A percentile compares a stretch with the other conserved stretches of the same genome.
Evolutionary conservation across 257 asterid species (phyloP).

Genomic region (Solanum lignicaule): DNA sequence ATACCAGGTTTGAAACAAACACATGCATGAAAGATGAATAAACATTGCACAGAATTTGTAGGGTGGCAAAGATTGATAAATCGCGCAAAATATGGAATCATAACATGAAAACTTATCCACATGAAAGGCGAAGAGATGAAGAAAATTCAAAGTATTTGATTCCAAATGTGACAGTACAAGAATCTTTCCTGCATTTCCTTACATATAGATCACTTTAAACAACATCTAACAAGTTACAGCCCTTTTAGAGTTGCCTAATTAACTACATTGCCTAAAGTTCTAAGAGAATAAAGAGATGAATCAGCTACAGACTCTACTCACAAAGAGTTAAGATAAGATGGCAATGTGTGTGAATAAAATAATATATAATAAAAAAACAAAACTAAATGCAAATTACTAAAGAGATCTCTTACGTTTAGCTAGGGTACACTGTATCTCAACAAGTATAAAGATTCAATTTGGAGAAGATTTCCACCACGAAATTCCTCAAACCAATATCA

Average conservation of each 20-base stretch:
- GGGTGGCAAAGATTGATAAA: neutral
- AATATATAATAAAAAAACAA: slow-evolving; percentile 1
- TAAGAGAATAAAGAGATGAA: slow-evolving; percentile 7
- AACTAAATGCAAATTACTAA: neutral
- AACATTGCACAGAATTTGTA: neutral
- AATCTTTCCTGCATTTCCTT: neutral
- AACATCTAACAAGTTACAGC: neutral
- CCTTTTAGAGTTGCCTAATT: neutral
- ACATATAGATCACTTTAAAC: neutral
- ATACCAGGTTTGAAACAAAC: neutral
- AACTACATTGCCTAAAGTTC: neutral
- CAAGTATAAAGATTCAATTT: slow-evolving; percentile 17
- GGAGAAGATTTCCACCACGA: slow-evolving; percentile 8
- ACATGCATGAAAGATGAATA: neutral
- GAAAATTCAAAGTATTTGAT: neutral
- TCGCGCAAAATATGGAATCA: neutral
- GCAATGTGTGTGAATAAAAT: slow-evolving; percentile 8
- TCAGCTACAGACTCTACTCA: slow-evolving; percentile 11
- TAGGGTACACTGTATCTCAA: slow-evolving; percentile 11
- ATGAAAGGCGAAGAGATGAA: neutral
- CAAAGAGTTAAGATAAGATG: neutral
- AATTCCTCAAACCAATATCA: slow-evolving; percentile 9
- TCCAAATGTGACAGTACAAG: neutral
- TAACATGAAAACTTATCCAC: neutral
- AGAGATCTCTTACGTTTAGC: slow-evolving; percentile 12